Evolutionary conservation across 108 stramenopile genomes (phyloP), one percentile per base, ranked within the genome.

Genomic region (Nitzschia sp.): DNA sequence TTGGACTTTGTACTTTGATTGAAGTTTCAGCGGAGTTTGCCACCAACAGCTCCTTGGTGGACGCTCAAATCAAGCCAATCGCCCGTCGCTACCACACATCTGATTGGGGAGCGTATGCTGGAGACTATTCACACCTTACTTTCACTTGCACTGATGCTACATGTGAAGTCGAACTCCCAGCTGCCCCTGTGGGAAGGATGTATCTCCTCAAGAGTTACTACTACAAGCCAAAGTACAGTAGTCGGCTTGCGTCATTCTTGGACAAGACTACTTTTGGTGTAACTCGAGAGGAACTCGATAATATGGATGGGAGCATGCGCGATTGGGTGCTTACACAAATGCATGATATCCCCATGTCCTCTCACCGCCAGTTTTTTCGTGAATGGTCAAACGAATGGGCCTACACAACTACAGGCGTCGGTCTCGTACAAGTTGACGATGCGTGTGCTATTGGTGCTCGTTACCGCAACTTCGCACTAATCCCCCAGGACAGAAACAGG

Each of bases 71-170:
- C 11, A 62, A 42, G 41, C 61, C 76, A 22, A 53, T 78, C 25
- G 70, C 56, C 20, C 64, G 76, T 24, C 20, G 51, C 34, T 78
- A 78, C 65, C 48, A 73, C 58, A 71, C 65, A 41, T 38, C 52
- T 50, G 48, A 60, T 34, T 78, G 76, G 76, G 71, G 72, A 40
- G 39, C 57, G 40, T 66, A 50, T 50, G 15, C 73, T 22, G 73
- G 73, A 5, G 19, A 37, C 25, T 59, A 34, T 43, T 22, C 25
- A 17, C 25, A 38, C 55, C 6, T 57, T 15, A 8, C 54, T 9
- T 69, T 62, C 41, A 41, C 40, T 17, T 62, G 61, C 41, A 62
- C 8, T 62, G 39, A 62, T 41, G 41, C 17, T 7, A 20, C 6
- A 2, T 48, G 46, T 6, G n/a, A 48, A 15, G 46, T 48, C 46